phyloP scores from a whole-genome alignment of 1,139 yeast genomes.

The Blastobotrys raffinosifermentans region DNA sequence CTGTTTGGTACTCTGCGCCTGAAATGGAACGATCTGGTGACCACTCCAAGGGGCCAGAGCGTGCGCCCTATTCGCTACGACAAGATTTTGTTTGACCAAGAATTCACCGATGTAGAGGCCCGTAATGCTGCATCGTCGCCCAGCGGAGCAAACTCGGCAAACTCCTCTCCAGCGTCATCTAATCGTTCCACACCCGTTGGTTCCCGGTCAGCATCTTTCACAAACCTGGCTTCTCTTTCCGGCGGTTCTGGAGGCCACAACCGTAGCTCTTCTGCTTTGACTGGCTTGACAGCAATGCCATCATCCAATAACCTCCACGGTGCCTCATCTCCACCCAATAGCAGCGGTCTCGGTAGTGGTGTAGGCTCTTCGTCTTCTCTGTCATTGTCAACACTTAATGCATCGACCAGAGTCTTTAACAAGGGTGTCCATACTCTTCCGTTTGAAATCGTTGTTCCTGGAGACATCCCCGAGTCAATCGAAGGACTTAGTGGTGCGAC shows the following conservation, averaged over 20 bases:
- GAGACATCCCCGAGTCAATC: slow-evolving; percentile 77
- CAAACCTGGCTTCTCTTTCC: slow-evolving; percentile 7
- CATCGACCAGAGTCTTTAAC: slow-evolving; percentile 32
- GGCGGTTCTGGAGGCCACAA: not conserved
- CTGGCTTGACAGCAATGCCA: slow-evolving; percentile 5
- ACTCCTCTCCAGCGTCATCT: slow-evolving; percentile 5
- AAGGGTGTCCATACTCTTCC: slow-evolving; percentile 91
- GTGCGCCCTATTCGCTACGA: slow-evolving; percentile 55
- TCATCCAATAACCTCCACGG: not conserved
- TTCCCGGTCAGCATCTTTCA: slow-evolving; percentile 6
- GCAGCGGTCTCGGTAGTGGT: slow-evolving; percentile 7
- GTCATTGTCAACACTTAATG: not conserved
- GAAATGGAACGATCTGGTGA: slow-evolving; percentile 36
- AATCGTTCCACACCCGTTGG: not conserved
- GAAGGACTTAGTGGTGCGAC: slow-evolving; percentile 88
- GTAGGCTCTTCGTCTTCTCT: slow-evolving; percentile 5
- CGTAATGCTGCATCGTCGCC: slow-evolving; percentile 10
- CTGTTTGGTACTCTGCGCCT: slow-evolving; percentile 60
- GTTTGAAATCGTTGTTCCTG: slow-evolving; percentile 79
- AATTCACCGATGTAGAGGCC: slow-evolving; percentile 66
- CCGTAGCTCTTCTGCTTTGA: slow-evolving; percentile 1
- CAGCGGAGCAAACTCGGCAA: slow-evolving; percentile 4
- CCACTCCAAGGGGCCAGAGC: slow-evolving; percentile 41
- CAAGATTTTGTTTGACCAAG: slow-evolving; percentile 63
- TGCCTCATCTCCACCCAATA: slow-evolving; percentile 5